Percentiles rank a stretch among this genome's conserved stretches.
These are phyloP conservation scores for Yarrowia phangngaensis DNA, from an alignment of 805 yeast species.

Conservation along the genomic window DNA sequence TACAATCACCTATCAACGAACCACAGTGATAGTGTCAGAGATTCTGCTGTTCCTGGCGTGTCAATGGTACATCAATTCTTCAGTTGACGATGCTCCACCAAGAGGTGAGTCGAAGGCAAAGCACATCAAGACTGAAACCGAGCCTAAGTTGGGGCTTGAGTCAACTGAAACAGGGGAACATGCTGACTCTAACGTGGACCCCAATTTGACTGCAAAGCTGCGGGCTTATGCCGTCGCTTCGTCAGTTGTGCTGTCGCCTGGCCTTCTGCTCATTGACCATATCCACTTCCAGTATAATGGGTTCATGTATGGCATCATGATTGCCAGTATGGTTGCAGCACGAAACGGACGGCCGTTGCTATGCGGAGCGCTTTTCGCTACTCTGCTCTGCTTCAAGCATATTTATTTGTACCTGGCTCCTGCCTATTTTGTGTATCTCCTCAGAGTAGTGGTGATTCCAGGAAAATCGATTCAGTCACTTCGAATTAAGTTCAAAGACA, in stretches of 20 bases:
- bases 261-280: slow-evolving; percentile 84
- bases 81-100: slow-evolving; percentile 14
- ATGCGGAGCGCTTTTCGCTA: slow-evolving; percentile 62
- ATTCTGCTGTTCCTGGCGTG: slow-evolving; percentile 62
- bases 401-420: slow-evolving; percentile 92
- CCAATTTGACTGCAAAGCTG: slow-evolving; percentile 40
- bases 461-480: slow-evolving; percentile 40
- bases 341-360: slow-evolving; percentile 52
- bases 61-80: slow-evolving; percentile 61
- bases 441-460: slow-evolving; percentile 43
- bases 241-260: slow-evolving; percentile 83
- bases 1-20: slow-evolving; percentile 78
- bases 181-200: slow-evolving; percentile 1
- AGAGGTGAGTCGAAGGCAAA: slow-evolving; percentile 35
- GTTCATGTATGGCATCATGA: slow-evolving; percentile 78
- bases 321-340: slow-evolving; percentile 70
- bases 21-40: slow-evolving; percentile 77
- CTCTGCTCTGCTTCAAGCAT: slow-evolving; percentile 87
- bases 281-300: slow-evolving; percentile 98
- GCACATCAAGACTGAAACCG: slow-evolving; percentile 22
- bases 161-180: slow-evolving; percentile 4
- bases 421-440: slow-evolving; percentile 75
- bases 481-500: slow-evolving; percentile 58
- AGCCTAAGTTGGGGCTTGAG: neutral
- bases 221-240: slow-evolving; percentile 72